Percentiles rank a stretch among this genome's conserved stretches.
phyloP scores from a whole-genome alignment of 1,284 basidiomycete genomes.

The Hymenochaete sp. region DNA sequence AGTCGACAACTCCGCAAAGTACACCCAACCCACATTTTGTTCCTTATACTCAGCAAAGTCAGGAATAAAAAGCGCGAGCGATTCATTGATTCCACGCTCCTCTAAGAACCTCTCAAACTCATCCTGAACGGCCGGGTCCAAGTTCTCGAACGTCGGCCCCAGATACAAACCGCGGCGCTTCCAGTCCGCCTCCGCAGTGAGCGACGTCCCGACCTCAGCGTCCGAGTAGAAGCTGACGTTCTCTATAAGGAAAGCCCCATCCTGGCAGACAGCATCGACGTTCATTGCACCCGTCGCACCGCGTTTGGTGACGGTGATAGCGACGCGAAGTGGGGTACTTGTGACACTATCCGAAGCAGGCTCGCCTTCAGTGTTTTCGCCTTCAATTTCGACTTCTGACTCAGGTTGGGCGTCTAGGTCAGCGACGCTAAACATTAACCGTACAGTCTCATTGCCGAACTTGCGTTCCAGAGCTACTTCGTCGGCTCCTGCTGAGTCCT shows the following conservation, averaged over 20 bases:
- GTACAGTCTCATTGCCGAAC: slow-evolving; percentile 89
- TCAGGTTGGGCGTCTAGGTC: slow-evolving; percentile 45
- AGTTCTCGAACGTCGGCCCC: slow-evolving; percentile 90
- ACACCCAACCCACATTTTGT: slow-evolving; percentile 55
- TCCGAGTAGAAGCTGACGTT: slow-evolving; percentile 85
- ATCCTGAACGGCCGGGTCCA: slow-evolving; percentile 81
- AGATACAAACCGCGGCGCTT: slow-evolving; percentile 85
- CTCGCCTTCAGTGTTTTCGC: slow-evolving; percentile 32
- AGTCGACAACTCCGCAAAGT: slow-evolving; percentile 8
- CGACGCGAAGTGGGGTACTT: slow-evolving; percentile 62
- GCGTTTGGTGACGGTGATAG: slow-evolving; percentile 75
- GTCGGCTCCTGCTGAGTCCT: slow-evolving; percentile 68
- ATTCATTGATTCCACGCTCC: slow-evolving; percentile 83
- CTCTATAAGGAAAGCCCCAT: slow-evolving; percentile 81
- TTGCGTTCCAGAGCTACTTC: slow-evolving; percentile 76
- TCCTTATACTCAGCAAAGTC: slow-evolving; percentile 86
- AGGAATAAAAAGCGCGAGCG: slow-evolving; percentile 73
- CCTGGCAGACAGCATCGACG: slow-evolving; percentile 75
- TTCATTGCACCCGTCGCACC: slow-evolving; percentile 57
- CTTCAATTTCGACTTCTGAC: slow-evolving; percentile 35
- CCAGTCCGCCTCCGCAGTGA: slow-evolving; percentile 90
- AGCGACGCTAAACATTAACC: slow-evolving; percentile 76
- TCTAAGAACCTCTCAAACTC: slow-evolving; percentile 77
- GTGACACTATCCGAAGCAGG: slow-evolving; percentile 33
- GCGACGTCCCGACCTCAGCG: slow-evolving; percentile 60